Base-by-base conservation (phyloP, 352 stramenopile species). In the Globisporangium okanoganense region DNA sequence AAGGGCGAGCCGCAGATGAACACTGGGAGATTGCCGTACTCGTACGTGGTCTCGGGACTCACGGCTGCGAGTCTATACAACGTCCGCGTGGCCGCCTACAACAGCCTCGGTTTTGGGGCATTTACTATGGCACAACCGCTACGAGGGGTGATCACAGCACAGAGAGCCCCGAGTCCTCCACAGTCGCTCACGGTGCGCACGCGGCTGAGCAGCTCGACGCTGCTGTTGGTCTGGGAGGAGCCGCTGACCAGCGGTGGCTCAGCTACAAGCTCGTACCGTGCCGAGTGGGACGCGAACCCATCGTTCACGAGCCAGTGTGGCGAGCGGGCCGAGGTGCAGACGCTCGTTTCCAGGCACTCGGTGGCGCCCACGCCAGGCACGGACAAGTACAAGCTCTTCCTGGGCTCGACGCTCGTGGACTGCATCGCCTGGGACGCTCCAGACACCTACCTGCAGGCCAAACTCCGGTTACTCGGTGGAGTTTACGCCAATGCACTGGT, bases 231-330 rank as follows among this genome's bases (percentile, higher is more conserved):
- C 22, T 96, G 86, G 86, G 79, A 83, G 48, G 78, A 79, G 3
- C 95, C 95, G 18, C 60, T 76, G 31, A 87, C 73, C 44, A 66
- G 92, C 40, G 95, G 95, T n/a, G 94, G 91, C 27, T 79, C 90
- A 22, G 52, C 67, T 0, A 72, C 96, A 35, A 86, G 73, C 5
- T 83, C 83, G 41, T 99, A 98, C 70, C 72, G 91, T 20, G 82
- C 98, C n/a, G 95, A 99, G 73, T 99, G 96, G 95, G 96, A 99
- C 73, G 75, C 80, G 22, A 88, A 70, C 14, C 62, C 85, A n/a
- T 86, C 82, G 16, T 98, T 98, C 67, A 85, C 82, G 12, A 92
- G 80, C 47, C 49, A 71, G 31, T 95, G 85, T 47, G 85, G 85
- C 7, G 85, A 95, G 65, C 71, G 67, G 18, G 69, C 72, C 53